These are phyloP conservation scores for Galerina sulciceps DNA, from an alignment of 768 basidiomycete genomes.

Conservation along the genomic window DNA sequence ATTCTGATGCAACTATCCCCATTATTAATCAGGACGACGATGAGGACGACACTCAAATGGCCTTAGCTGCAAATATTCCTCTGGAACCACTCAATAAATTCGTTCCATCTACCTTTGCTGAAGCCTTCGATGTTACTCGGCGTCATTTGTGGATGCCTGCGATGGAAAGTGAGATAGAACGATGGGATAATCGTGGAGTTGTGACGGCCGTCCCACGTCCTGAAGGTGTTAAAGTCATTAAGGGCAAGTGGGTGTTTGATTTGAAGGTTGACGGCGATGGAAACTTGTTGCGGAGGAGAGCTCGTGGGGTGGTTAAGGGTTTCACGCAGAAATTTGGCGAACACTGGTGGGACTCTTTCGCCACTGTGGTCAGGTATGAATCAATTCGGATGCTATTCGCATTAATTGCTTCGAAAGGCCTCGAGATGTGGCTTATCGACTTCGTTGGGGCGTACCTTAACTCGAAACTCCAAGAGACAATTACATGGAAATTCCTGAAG, in stretches of 20 bases:
- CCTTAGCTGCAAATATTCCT: not conserved
- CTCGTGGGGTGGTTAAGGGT: slow-evolving; percentile 7
- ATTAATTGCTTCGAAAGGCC: not conserved
- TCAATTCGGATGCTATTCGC: slow-evolving; percentile 7
- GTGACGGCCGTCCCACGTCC: slow-evolving; percentile 8
- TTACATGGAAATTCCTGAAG: slow-evolving; percentile 9
- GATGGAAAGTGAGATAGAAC: slow-evolving; percentile 11
- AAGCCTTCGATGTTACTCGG: slow-evolving; percentile 1
- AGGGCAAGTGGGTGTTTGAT: slow-evolving; percentile 7
- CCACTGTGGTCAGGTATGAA: slow-evolving; percentile 7
- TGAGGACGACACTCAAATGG: not conserved
- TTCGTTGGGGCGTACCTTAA: slow-evolving; percentile 6
- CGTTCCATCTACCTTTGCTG: slow-evolving; percentile 5
- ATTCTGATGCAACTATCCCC: not conserved
- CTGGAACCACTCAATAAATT: not conserved
- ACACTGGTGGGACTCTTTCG: slow-evolving; percentile 10
- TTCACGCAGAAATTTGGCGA: slow-evolving; percentile 8
- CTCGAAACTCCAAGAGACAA: slow-evolving; percentile 3
- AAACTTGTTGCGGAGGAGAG: slow-evolving; percentile 3
- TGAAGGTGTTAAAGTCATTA: slow-evolving; percentile 5
- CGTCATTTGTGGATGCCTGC: slow-evolving; percentile 7
- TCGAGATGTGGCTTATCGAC: not conserved
- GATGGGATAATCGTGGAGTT: slow-evolving; percentile 10
- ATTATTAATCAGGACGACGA: not conserved
- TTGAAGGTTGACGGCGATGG: slow-evolving; percentile 8